phyloP scores from a whole-genome alignment of 148 eudicot genomes.

The Amaranthus cruentus region DNA sequence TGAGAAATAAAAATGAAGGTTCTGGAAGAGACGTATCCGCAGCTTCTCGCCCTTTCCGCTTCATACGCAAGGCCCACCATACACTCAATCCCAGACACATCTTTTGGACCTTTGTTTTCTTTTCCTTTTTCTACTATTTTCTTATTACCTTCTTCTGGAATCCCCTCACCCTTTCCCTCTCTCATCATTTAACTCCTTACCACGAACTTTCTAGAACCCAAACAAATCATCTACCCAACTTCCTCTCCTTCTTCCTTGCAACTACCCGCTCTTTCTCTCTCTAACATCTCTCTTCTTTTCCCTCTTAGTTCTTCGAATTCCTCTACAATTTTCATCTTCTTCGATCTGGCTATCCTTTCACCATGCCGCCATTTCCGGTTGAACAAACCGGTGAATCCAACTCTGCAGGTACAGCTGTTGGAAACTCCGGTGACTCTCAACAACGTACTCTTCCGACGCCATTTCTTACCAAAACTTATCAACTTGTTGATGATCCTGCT shows the following conservation, averaged over 20 bases:
- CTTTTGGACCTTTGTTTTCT: background rate
- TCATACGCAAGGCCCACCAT: constrained; percentile 1
- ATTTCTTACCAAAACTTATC: constrained; percentile 71
- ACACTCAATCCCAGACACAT: background rate
- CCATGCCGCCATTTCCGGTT: constrained; percentile 37
- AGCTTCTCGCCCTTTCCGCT: constrained; percentile 22
- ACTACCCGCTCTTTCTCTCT: background rate
- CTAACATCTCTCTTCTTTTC: background rate
- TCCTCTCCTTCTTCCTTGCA: no score
- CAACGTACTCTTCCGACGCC: constrained; percentile 74
- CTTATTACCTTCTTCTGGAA: constrained; percentile 7
- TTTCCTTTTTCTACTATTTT: background rate
- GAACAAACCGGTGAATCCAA: constrained; percentile 48
- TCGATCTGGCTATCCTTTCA: background rate
- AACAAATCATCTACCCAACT: background rate
- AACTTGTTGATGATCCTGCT: constrained; percentile 67
- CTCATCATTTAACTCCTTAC: constrained; percentile 15
- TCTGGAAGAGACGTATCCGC: constrained; percentile 27
- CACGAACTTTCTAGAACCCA: constrained; percentile 43
- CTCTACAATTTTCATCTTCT: background rate
- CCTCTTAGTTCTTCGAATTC: background rate
- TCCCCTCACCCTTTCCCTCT: background rate
- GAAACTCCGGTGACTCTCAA: constrained; percentile 33
- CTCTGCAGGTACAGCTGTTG: constrained; percentile 7
- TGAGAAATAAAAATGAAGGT: constrained; percentile 8